Evolutionary conservation across 2,329 filamentous ascomycete genomes (phyloP).

Genomic region (Claviceps arundinis): DNA sequence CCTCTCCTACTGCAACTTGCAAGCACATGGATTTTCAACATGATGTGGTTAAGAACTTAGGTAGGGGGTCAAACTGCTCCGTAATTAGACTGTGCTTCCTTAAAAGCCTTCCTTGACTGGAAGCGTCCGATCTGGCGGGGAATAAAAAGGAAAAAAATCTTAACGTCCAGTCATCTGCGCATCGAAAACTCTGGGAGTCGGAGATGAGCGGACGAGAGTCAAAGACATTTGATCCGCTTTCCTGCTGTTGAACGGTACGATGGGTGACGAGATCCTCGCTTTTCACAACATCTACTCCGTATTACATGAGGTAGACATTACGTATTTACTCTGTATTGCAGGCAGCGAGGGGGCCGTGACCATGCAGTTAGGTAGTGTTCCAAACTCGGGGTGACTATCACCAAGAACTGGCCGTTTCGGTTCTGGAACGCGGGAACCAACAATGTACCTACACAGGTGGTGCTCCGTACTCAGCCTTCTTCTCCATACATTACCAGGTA

Average conservation of each 20-base stretch:
- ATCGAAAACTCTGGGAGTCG: not conserved
- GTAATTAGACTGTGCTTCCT: not conserved
- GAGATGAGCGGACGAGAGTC: not conserved
- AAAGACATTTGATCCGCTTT: not conserved
- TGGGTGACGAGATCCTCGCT: not conserved
- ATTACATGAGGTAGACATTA: no score
- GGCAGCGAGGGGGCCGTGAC: not conserved
- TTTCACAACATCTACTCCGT: not conserved
- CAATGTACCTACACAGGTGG: no score
- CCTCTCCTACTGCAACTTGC: no score
- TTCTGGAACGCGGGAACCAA: not conserved
- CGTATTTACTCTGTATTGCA: not conserved
- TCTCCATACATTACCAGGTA: not conserved
- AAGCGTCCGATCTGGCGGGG: not conserved
- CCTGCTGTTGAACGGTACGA: not conserved
- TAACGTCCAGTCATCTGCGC: not conserved
- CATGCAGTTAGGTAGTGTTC: not conserved
- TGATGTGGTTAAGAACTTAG: no score
- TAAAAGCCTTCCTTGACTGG: not conserved
- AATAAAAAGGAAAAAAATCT: not conserved
- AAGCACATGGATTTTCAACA: not conserved
- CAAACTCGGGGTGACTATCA: not conserved
- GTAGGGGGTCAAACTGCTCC: not conserved
- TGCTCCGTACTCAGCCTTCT: not conserved
- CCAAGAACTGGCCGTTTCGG: not conserved